These are phyloP conservation scores for Wickerhamomyces hampshirensis DNA, from an alignment of 805 yeast species.

Conservation along the genomic window DNA sequence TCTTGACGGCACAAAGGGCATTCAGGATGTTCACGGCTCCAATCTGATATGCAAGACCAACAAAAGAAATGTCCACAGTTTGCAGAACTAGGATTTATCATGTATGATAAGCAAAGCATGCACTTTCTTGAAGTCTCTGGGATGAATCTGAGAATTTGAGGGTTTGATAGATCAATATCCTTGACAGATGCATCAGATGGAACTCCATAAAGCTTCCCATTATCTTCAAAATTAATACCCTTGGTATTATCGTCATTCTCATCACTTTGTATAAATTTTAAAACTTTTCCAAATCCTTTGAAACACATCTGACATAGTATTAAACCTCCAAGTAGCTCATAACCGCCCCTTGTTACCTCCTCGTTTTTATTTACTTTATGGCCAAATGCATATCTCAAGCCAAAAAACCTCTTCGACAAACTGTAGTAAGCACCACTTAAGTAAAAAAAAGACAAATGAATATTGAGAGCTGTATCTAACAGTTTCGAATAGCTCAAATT, in stretches of 20 bases:
- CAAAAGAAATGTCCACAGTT: constrained; percentile 92
- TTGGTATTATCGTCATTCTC: constrained; percentile 3
- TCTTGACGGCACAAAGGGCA: constrained; percentile 88
- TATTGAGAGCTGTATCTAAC: constrained; percentile 49
- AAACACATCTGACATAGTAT: constrained; percentile 49
- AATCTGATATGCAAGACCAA: constrained; percentile 85
- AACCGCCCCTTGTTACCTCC: constrained; percentile 47
- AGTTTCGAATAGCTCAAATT: constrained; percentile 39
- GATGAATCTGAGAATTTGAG: constrained; percentile 55
- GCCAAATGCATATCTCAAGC: constrained; percentile 73
- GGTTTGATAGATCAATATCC: constrained; percentile 55
- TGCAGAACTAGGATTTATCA: constrained; percentile 81
- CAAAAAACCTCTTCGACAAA: constrained; percentile 69
- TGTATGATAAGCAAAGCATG: constrained; percentile 74
- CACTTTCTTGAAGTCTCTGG: constrained; percentile 70
- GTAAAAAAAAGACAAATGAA: constrained; percentile 80
- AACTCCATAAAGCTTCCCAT: constrained; percentile 9
- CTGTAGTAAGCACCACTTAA: constrained; percentile 79
- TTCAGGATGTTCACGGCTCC: constrained; percentile 84
- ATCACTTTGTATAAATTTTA: constrained; percentile 1
- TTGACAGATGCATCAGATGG: constrained; percentile 5
- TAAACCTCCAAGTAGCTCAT: constrained; percentile 68
- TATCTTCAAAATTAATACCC: constrained; percentile 10
- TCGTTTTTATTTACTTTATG: constrained; percentile 46
- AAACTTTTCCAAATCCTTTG: constrained; percentile 26